A percentile compares a stretch with the other conserved stretches of the same genome.
phyloP scores from a whole-genome alignment of 164 flowering plant species.

The Nelumbo lutea region DNA sequence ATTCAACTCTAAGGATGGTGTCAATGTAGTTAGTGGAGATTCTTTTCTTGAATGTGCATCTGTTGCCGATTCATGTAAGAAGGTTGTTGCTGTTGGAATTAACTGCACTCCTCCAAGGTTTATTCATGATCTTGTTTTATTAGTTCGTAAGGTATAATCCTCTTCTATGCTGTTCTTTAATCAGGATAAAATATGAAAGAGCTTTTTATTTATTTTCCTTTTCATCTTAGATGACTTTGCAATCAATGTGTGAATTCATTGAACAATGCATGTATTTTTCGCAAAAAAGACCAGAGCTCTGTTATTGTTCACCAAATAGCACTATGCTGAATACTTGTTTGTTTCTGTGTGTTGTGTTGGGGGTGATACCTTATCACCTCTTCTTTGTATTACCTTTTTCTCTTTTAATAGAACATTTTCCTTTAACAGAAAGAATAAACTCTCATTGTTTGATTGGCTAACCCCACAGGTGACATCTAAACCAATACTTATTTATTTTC shows the following conservation, averaged over 20 bases:
- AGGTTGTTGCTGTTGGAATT: slow-evolving; percentile 80
- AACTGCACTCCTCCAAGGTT: slow-evolving; percentile 90
- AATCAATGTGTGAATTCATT: neutral
- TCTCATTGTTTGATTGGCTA: too few relatives aligned
- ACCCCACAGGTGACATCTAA: too few relatives aligned
- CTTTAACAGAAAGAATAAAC: too few relatives aligned
- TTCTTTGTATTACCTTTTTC: too few relatives aligned
- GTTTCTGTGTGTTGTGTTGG: too few relatives aligned
- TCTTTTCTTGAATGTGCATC: slow-evolving; percentile 61
- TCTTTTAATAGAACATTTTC: too few relatives aligned
- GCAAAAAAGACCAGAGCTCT: neutral
- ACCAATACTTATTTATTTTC: too few relatives aligned
- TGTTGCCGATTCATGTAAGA: slow-evolving; percentile 59
- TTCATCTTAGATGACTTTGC: neutral
- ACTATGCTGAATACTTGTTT: too few relatives aligned
- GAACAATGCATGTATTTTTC: neutral
- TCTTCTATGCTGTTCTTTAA: neutral
- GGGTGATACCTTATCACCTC: too few relatives aligned
- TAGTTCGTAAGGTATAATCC: slow-evolving; percentile 49
- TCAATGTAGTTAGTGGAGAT: slow-evolving; percentile 79
- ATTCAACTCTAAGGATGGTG: slow-evolving; percentile 72
- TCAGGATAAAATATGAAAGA: neutral
- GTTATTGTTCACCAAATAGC: neutral
- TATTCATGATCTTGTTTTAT: slow-evolving; percentile 53
- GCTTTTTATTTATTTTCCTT: neutral